Conservation (phyloP, 306 rosid genomes). For the Pterocarpus santalinus region DNA sequence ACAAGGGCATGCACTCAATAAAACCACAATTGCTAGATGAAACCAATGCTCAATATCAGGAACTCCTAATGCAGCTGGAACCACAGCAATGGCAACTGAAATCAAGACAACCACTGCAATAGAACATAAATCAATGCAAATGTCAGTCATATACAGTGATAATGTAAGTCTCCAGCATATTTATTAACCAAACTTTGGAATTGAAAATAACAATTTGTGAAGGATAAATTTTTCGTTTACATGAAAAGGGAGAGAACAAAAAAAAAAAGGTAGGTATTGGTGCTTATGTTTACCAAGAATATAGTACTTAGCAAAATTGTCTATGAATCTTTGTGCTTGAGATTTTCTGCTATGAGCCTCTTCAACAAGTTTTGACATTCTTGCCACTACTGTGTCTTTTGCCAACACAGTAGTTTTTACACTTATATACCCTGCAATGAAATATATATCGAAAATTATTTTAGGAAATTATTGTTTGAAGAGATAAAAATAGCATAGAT, state of each 20-base stretch:
- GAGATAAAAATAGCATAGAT: neutral
- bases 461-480: neutral
- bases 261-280: neutral
- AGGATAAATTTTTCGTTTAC: neutral
- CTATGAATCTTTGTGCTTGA: slow-evolving; percentile 74
- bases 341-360: slow-evolving; percentile 85
- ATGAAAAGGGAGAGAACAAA: neutral
- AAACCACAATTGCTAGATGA: slow-evolving; percentile 84
- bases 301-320: slow-evolving; percentile 81
- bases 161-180: neutral
- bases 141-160: neutral
- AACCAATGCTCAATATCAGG: slow-evolving; percentile 65
- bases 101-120: slow-evolving; percentile 72
- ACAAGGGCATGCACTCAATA: slow-evolving; percentile 97
- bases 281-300: slow-evolving; percentile 66
- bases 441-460: slow-evolving; percentile 2
- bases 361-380: slow-evolving; percentile 90
- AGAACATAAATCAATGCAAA: slow-evolving; percentile 16
- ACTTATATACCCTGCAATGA: slow-evolving; percentile 72
- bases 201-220: neutral
- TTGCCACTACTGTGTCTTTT: slow-evolving; percentile 83
- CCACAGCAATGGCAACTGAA: slow-evolving; percentile 64
- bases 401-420: slow-evolving; percentile 83
- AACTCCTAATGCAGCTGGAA: slow-evolving; percentile 68
- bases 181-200: neutral